Evolutionary conservation across 257 asterid genomes (phyloP).

Genomic region (Primulina eburnea): DNA sequence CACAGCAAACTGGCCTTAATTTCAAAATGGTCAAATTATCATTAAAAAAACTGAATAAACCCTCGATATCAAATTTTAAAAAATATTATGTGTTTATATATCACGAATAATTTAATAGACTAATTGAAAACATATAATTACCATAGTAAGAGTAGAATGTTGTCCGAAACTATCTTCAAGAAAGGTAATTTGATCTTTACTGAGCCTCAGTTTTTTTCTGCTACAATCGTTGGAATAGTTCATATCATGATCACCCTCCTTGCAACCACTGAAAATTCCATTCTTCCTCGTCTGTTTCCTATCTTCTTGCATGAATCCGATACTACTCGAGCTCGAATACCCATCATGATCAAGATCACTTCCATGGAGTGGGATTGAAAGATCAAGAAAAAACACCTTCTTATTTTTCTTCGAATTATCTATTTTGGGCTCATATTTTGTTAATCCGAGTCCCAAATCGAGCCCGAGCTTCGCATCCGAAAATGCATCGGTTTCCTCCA

Average conservation of each 20-base stretch:
- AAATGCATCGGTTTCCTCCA: slow-evolving; percentile 31
- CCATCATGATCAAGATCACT: not conserved
- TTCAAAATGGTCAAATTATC: no score
- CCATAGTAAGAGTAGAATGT: slow-evolving; percentile 45
- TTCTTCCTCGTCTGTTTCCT: slow-evolving; percentile 16
- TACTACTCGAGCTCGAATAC: slow-evolving; percentile 23
- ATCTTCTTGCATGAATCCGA: slow-evolving; percentile 13
- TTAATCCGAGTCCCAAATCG: slow-evolving; percentile 35
- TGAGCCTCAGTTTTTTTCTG: slow-evolving; percentile 56
- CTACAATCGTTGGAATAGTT: slow-evolving; percentile 19
- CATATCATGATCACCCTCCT: slow-evolving; percentile 17
- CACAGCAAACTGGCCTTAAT: no score
- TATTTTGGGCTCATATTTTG: slow-evolving; percentile 25
- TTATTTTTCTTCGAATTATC: slow-evolving; percentile 15
- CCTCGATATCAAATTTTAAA: no score
- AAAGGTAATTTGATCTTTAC: slow-evolving; percentile 39
- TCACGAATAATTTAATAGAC: not conserved
- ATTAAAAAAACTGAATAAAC: no score
- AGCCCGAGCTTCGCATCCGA: slow-evolving; percentile 29
- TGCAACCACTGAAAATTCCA: not conserved
- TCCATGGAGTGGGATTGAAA: slow-evolving; percentile 31
- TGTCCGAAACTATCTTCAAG: slow-evolving; percentile 54
- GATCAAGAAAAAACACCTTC: slow-evolving; percentile 28
- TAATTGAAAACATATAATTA: slow-evolving; percentile 1
- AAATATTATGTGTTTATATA: no score